Evolutionary conservation across 2,329 filamentous ascomycete species (phyloP).

Genomic region (Cryphonectria naterciae): DNA sequence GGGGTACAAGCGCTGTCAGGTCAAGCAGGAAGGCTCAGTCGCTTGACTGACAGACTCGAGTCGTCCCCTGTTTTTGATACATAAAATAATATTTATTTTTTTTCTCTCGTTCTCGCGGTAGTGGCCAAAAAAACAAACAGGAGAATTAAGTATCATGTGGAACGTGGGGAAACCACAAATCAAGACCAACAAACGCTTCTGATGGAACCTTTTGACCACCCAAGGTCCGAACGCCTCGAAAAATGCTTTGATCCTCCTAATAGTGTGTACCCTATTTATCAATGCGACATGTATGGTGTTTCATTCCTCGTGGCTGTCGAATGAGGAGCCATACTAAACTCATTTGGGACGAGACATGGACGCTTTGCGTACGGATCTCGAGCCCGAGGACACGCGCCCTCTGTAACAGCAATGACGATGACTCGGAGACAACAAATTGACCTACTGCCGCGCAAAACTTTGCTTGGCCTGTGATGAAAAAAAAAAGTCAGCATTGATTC

Average conservation of each 20-base stretch:
- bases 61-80: not conserved
- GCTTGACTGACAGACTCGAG: not conserved
- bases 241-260: conserved; percentile 8
- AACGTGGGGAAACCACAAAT: not conserved
- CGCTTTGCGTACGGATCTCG: not conserved
- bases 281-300: not conserved
- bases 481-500: not conserved
- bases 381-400: not conserved
- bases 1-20: not conserved
- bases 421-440: conserved; percentile 25
- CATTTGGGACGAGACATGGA: not conserved
- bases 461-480: conserved; percentile 26
- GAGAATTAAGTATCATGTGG: not conserved
- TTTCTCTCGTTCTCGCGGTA: not conserved
- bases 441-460: conserved; percentile 30
- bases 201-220: conserved; percentile 6
- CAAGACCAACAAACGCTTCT: not conserved
- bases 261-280: conserved; percentile 1
- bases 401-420: conserved; percentile 15
- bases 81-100: not conserved
- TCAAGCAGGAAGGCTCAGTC: not conserved
- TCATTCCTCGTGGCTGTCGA: not conserved
- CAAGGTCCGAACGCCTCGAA: conserved; percentile 11
- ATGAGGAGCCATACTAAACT: not conserved
- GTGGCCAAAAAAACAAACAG: not conserved